These are phyloP conservation scores for Copromyces sp. DNA, from an alignment of 495 filamentous ascomycete species.

Conservation along the genomic window DNA sequence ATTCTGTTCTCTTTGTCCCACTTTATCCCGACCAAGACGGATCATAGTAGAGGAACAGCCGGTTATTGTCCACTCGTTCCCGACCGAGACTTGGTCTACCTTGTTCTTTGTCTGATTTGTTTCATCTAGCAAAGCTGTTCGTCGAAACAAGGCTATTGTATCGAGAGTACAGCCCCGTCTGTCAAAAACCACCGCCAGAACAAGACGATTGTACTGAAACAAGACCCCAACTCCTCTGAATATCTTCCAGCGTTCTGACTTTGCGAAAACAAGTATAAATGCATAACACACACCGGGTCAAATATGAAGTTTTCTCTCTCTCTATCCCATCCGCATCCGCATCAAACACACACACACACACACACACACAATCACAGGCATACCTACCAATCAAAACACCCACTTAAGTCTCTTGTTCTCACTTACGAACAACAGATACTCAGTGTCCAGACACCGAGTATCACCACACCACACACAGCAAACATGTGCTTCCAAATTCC, in stretches of 20 bases:
- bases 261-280: not conserved
- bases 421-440: not conserved
- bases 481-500: not conserved
- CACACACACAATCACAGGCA: not conserved
- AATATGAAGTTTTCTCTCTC: not conserved
- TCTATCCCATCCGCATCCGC: not conserved
- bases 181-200: not conserved
- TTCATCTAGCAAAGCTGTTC: not conserved
- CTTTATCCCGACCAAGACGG: not conserved
- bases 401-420: no score
- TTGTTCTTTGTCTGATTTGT: not conserved
- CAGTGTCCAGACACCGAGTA: not conserved
- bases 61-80: not conserved
- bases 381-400: no score
- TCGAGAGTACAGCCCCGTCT: not conserved
- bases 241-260: not conserved
- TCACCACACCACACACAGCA: not conserved
- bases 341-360: not conserved
- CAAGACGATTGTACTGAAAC: not conserved
- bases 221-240: not conserved
- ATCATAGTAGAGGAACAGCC: not conserved
- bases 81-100: not conserved
- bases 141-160: not conserved
- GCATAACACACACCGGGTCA: not conserved
- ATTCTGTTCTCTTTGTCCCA: not conserved